Base-by-base conservation (phyloP, 2,329 filamentous ascomycete genomes). In the Bipolaris cookei region DNA sequence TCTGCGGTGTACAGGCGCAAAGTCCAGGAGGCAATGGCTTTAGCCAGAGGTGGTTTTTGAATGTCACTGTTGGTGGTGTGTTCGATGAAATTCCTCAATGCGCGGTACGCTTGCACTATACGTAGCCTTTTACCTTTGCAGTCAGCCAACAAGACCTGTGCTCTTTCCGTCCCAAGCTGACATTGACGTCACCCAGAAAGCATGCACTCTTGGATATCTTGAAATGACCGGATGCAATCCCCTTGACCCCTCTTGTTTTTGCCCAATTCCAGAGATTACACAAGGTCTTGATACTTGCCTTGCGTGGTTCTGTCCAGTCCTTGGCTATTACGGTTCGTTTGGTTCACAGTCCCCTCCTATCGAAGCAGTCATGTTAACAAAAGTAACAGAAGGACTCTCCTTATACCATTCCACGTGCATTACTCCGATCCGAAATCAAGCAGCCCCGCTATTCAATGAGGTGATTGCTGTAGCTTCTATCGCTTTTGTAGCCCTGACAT, bases 261-360 rank as follows among this genome's bases (percentile, higher is more conserved):
- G 43, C 43, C 8, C 25, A 18, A 18, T 5, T 34, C 16, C 43
- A 30, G n/a, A 6, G 5, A 46, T 46, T 4, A 16, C 28, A 14
- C 8, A 13, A 2, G 43, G 28, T 7, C 8, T 46, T 32, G 43
- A 46, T 18, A 6, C 16, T 3, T 46, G 43, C 16, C 28, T 46
- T 7, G 25, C 14, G 10, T 46, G 8, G 16, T 46, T 34, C 20
- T 46, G 43, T 13, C 28, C 43, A 8, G 43, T 46, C n/a, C 43
- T 46, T 34, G 43, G 16, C 13, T 46, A 46, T n/a, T 46, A 46
- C 14, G 43, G 43, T 46, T 34, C 7, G 43, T 46, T 13, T 20
- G 10, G 8, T 34, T 21, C 18, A 11, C 8, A 46, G 25, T 1
- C 7, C 28, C 13, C 10, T 18, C 21, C n/a, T 39, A 7, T 18